Evolutionary conservation across 2,329 filamentous ascomycete species (phyloP).

Genomic region (Xylariaceae sp.): DNA sequence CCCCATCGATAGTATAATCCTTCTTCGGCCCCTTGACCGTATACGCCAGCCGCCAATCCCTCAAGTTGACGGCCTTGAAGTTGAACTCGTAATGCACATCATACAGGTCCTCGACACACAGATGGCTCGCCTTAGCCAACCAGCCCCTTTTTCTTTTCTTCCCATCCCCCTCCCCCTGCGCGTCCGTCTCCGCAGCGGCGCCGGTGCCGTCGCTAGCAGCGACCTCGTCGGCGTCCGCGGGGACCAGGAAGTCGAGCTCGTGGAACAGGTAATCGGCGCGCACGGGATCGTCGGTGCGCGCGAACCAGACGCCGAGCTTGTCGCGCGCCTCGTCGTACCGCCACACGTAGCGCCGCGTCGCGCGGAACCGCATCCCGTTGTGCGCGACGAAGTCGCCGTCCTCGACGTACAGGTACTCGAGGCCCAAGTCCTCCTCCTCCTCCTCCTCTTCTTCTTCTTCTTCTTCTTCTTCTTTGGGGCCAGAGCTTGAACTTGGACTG

Average conservation of each 20-base stretch:
- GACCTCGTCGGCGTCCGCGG: conserved; percentile 19
- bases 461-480: no score
- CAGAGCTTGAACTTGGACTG: no score
- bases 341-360: conserved; percentile 71
- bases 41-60: conserved; percentile 63
- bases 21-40: conserved; percentile 73
- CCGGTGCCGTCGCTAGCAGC: neutral
- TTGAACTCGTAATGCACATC: conserved; percentile 69
- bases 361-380: conserved; percentile 59
- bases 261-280: conserved; percentile 76
- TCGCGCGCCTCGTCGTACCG: conserved; percentile 66
- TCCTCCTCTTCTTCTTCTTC: neutral
- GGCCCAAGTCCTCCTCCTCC: conserved; percentile 40
- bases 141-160: conserved; percentile 51
- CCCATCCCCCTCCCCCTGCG: conserved; percentile 19
- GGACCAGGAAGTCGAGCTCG: conserved; percentile 63
- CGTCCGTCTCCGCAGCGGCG: conserved; percentile 4
- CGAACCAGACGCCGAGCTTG: conserved; percentile 72
- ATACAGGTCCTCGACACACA: conserved; percentile 74
- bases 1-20: conserved; percentile 65
- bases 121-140: conserved; percentile 67
- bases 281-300: conserved; percentile 62
- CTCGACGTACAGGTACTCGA: conserved; percentile 71
- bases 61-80: conserved; percentile 60
- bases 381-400: conserved; percentile 66